Evolutionary conservation across 352 stramenopile genomes (phyloP), one percentile per base, ranked within the genome.

Genomic region (Globisporangium polare): DNA sequence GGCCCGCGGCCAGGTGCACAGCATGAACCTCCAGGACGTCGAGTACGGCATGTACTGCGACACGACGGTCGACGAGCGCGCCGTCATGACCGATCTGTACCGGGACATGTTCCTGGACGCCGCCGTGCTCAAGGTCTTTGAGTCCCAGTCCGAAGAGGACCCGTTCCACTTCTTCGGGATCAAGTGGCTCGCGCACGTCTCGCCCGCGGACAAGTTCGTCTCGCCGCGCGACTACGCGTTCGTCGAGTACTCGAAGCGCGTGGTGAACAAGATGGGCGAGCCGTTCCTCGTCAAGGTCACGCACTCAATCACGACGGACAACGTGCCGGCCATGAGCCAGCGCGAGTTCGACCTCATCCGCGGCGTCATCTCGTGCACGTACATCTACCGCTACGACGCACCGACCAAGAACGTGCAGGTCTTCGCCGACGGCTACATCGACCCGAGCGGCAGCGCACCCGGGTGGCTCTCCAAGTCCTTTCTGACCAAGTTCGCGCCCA

Each of bases 41-140:
- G 70, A 83, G 64, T 83, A 83, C 54, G 74, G 70, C 51, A 66
- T 83, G 61, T 78, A 83, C 54, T 76, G 67, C 29, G 72, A 78
- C 45, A 74, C 72, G 26, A 83, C 74, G 35, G 29, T 73, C 42
- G 72, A 83, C 51, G 66, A 83, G 46, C 72, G 74, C 39, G 74
- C 73, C 24, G 69, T 83, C n/a, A 77, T 75, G 65, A 69, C 74
- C 33, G 65, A 78, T 54, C 66, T 80, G 51, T 78, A 75, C 33
- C 63, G 65, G 8, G 73, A 83, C 5, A 37, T 73, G 8, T 83
- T 78, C 56, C 54, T 83, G 18, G 74, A 83, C 35, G 74, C 72
- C 24, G 74, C 74, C 2, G 72, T 83, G 12, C 46, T 83, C 17
- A 54, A 75, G 17, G 67, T 68, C 35, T 78, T 69, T 13, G 74